A percentile compares a stretch with the other conserved stretches of the same genome.
These are phyloP conservation scores for Ilex asprella DNA, from an alignment of 257 asterid genomes.

Conservation along the genomic window DNA sequence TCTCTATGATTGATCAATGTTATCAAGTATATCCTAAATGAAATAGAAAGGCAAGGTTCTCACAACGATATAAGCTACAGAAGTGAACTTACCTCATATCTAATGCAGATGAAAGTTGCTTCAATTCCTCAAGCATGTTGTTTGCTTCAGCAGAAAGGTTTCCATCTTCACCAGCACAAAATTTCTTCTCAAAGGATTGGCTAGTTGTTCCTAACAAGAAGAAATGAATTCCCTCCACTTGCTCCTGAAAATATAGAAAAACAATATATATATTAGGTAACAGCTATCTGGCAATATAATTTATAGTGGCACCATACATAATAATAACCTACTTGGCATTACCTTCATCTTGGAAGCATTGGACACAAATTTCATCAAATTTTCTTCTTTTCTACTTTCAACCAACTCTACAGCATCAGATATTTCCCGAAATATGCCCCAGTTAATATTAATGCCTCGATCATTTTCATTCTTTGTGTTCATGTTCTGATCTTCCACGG, in stretches of 20 bases:
- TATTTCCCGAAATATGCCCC: constrained; percentile 24
- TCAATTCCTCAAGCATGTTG: constrained; percentile 18
- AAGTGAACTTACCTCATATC: constrained; percentile 17
- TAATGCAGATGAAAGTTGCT: constrained; percentile 11
- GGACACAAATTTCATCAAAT: neutral
- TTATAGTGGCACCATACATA: neutral
- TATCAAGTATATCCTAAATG: no score
- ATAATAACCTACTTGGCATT: constrained; percentile 1
- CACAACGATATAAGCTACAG: neutral
- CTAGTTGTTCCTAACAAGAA: constrained; percentile 8
- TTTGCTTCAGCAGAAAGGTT: constrained; percentile 5
- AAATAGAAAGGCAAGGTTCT: neutral
- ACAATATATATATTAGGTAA: neutral
- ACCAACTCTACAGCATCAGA: constrained; percentile 7
- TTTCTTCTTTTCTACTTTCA: neutral
- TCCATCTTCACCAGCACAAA: constrained; percentile 11
- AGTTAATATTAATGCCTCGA: constrained; percentile 9
- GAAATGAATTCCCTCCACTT: constrained; percentile 13
- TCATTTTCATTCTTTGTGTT: constrained; percentile 12
- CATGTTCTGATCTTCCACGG: neutral
- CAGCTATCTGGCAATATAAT: neutral
- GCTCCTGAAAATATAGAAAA: constrained; percentile 15
- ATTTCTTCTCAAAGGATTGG: constrained; percentile 6
- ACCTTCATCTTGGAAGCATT: constrained; percentile 27
- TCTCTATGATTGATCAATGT: no score